A percentile compares a stretch with the other conserved stretches of the same genome.
These are phyloP conservation scores for Sporothrix inflata DNA, from an alignment of 2,329 filamentous ascomycete genomes.

Conservation along the genomic window DNA sequence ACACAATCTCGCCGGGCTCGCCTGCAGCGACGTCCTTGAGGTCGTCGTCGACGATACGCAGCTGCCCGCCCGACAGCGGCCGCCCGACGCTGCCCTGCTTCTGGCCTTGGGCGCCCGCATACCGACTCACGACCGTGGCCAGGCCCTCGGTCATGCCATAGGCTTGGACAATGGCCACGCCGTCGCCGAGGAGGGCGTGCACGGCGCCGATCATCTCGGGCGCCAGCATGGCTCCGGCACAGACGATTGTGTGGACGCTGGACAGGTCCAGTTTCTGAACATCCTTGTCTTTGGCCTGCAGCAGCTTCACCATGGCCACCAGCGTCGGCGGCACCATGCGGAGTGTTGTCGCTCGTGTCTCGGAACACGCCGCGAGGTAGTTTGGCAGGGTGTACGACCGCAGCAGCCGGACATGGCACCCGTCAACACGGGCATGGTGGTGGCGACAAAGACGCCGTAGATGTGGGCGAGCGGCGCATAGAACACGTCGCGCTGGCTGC, in stretches of 20 bases:
- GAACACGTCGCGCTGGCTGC: constrained; percentile 10
- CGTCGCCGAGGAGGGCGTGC: not conserved
- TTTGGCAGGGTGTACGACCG: not conserved
- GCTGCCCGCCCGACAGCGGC: not conserved
- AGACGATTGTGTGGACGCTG: not conserved
- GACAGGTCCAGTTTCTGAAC: not conserved
- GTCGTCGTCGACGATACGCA: constrained; percentile 14
- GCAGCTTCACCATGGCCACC: constrained; percentile 23
- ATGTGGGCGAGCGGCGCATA: constrained; percentile 22
- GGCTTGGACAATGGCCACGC: constrained; percentile 5
- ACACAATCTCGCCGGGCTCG: constrained; percentile 1
- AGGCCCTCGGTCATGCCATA: constrained; percentile 24
- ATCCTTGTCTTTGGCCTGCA: not conserved
- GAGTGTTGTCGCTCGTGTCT: not conserved
- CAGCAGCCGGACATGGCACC: constrained; percentile 14
- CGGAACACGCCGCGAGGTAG: not conserved
- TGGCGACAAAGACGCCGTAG: constrained; percentile 15
- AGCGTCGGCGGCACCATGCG: constrained; percentile 16
- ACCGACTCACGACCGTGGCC: constrained; percentile 2
- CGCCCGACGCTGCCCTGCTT: constrained; percentile 21
- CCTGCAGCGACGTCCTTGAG: constrained; percentile 9
- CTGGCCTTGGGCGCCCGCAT: not conserved
- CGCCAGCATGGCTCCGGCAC: constrained; percentile 13
- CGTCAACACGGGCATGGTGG: not conserved
- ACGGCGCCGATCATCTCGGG: constrained; percentile 22